These are phyloP conservation scores for Mycothermus thermophilus DNA, from an alignment of 495 filamentous ascomycete genomes.

Conservation along the genomic window DNA sequence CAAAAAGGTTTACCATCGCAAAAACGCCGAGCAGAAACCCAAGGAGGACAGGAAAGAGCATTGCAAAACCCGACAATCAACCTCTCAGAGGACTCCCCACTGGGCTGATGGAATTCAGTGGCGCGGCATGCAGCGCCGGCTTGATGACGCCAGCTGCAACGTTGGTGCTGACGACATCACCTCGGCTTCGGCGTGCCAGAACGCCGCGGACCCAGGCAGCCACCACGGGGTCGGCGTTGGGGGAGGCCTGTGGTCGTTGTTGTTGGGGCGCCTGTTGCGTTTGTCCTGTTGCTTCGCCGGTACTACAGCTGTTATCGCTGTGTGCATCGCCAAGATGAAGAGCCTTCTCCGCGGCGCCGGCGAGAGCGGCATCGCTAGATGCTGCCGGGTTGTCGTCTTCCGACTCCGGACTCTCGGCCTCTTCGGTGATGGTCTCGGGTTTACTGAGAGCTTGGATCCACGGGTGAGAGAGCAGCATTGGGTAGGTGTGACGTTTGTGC, in stretches of 20 bases:
- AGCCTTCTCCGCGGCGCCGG: slow-evolving; percentile 29
- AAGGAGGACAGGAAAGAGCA: too few species aligned
- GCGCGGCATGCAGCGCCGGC: slow-evolving; percentile 68
- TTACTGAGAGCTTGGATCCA: slow-evolving; percentile 74
- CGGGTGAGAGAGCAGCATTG: slow-evolving; percentile 72
- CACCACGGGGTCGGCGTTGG: slow-evolving; percentile 57
- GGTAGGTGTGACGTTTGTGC: slow-evolving; percentile 78
- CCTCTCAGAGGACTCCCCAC: slow-evolving; percentile 25
- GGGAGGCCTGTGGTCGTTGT: too few species aligned
- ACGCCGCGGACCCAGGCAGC: slow-evolving; percentile 71
- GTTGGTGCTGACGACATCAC: slow-evolving; percentile 29
- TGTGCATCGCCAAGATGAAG: too few species aligned
- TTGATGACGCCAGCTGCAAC: slow-evolving; percentile 24
- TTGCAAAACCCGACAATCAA: background rate
- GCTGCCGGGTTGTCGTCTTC: too few species aligned
- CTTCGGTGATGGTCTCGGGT: slow-evolving; percentile 68
- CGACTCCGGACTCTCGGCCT: too few species aligned
- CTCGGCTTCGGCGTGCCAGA: slow-evolving; percentile 44
- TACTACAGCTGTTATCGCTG: too few species aligned
- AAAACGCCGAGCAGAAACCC: too few species aligned
- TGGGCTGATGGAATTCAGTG: slow-evolving; percentile 49
- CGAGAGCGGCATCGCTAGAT: too few species aligned
- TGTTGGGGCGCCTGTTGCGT: too few species aligned
- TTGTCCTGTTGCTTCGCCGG: too few species aligned
- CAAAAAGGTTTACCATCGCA: too few species aligned